Percentiles rank a stretch among this genome's conserved stretches.
phyloP scores from a whole-genome alignment of 371 early-diverging fungal genomes.

The Mucor piriformis region DNA sequence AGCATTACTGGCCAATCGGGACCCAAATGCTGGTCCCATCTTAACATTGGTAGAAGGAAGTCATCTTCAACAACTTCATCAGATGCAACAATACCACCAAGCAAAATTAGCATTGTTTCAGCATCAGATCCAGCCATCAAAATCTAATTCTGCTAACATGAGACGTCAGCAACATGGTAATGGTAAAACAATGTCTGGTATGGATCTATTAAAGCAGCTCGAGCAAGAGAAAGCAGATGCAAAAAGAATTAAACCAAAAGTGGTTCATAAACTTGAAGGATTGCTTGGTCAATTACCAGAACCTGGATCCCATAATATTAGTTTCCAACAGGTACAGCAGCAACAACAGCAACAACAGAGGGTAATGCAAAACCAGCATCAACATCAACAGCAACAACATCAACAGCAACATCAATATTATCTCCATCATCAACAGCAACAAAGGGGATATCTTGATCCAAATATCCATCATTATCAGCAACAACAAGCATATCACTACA shows the following conservation, averaged over 20 bases:
- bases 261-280: slow-evolving; percentile 48
- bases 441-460: slow-evolving; percentile 5
- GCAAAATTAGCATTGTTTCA: slow-evolving; percentile 13
- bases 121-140: background rate
- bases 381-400: background rate
- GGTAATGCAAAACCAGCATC: background rate
- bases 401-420: background rate
- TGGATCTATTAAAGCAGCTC: slow-evolving; percentile 49
- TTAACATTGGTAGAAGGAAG: slow-evolving; percentile 12
- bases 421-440: slow-evolving; percentile 29
- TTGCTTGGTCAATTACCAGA: slow-evolving; percentile 47
- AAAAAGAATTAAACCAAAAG: slow-evolving; percentile 39
- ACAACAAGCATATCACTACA: slow-evolving; percentile 12
- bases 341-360: slow-evolving; percentile 28
- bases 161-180: background rate
- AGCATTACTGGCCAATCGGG: slow-evolving; percentile 4
- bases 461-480: slow-evolving; percentile 5
- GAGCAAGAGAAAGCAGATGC: slow-evolving; percentile 50
- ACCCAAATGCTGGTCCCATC: slow-evolving; percentile 10
- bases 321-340: slow-evolving; percentile 42
- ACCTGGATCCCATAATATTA: slow-evolving; percentile 49
- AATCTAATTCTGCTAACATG: slow-evolving; percentile 15
- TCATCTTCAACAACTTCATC: slow-evolving; percentile 30
- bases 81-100: slow-evolving; percentile 26
- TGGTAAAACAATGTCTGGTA: slow-evolving; percentile 39